These are phyloP conservation scores for Aureobasidium zeae DNA, from an alignment of 2,329 filamentous ascomycete genomes.

Conservation along the genomic window DNA sequence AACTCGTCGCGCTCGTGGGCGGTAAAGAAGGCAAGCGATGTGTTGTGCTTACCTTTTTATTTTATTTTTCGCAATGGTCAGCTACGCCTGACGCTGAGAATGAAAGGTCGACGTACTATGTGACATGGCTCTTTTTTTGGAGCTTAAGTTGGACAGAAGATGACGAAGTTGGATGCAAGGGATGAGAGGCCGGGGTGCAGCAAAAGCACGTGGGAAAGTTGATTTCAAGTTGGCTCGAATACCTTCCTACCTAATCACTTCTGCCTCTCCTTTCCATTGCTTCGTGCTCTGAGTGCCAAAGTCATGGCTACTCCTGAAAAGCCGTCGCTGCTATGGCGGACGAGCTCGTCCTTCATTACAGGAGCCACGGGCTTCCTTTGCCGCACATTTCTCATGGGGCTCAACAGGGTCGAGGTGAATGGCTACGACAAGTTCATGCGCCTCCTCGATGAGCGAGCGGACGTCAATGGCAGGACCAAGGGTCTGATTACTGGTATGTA, in stretches of 20 bases:
- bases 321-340: conserved; percentile 60
- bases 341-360: conserved; percentile 65
- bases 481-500: conserved; percentile 72
- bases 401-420: conserved; percentile 66
- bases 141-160: too few species aligned
- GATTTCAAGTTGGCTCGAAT: conserved; percentile 4
- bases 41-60: conserved; percentile 74
- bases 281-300: background rate
- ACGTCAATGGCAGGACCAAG: conserved; percentile 56
- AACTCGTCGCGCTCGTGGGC: conserved; percentile 79
- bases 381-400: conserved; percentile 62
- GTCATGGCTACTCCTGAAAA: conserved; percentile 27
- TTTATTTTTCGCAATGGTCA: too few species aligned
- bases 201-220: conserved; percentile 11
- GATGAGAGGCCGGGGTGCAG: conserved; percentile 1
- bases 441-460: conserved; percentile 62
- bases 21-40: conserved; percentile 86
- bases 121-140: too few species aligned
- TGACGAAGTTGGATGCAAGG: background rate
- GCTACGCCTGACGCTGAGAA: too few species aligned
- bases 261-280: background rate
- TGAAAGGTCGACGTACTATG: conserved; percentile 22
- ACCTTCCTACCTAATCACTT: conserved; percentile 2
- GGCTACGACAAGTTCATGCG: conserved; percentile 68
- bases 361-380: conserved; percentile 61